These are phyloP conservation scores for Aphanoascus verrucosus DNA, from an alignment of 2,329 filamentous ascomycete genomes.

Conservation along the genomic window DNA sequence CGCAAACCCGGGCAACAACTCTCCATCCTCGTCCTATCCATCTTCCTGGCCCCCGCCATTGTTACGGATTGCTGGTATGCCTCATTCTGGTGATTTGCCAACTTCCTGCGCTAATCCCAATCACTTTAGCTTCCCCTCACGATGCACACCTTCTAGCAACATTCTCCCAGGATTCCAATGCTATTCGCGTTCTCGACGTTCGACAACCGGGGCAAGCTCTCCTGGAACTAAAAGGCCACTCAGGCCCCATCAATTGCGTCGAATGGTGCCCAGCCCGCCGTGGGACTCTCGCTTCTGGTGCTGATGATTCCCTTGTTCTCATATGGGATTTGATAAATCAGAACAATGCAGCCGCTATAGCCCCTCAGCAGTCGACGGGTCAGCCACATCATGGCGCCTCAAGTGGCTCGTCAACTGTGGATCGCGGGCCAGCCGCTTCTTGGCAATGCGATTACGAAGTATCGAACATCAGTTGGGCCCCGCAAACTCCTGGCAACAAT, in stretches of 20 bases:
- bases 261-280: slow-evolving; percentile 88
- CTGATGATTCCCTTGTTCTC: slow-evolving; percentile 80
- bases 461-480: slow-evolving; percentile 40
- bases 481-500: slow-evolving; percentile 29
- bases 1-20: slow-evolving; percentile 46
- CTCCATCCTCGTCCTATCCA: slow-evolving; percentile 45
- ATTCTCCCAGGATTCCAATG: slow-evolving; percentile 82
- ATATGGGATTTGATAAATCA: slow-evolving; percentile 85
- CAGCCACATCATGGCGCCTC: slow-evolving; percentile 8
- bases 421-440: slow-evolving; percentile 36
- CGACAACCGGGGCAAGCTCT: slow-evolving; percentile 91
- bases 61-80: slow-evolving; percentile 35
- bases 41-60: slow-evolving; percentile 49
- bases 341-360: slow-evolving; percentile 41
- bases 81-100: neutral
- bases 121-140: slow-evolving; percentile 64
- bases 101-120: slow-evolving; percentile 12
- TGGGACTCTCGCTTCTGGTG: slow-evolving; percentile 82
- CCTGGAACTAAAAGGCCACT: slow-evolving; percentile 82
- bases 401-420: slow-evolving; percentile 24
- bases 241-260: slow-evolving; percentile 75
- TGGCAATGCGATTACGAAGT: slow-evolving; percentile 41
- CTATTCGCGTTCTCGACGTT: slow-evolving; percentile 91
- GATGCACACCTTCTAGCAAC: slow-evolving; percentile 94
- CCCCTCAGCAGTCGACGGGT: slow-evolving; percentile 11